A percentile compares a stretch with the other conserved stretches of the same genome.
Conservation (phyloP, 2,329 filamentous ascomycete species). For the Chaetoscypha palmicola region DNA sequence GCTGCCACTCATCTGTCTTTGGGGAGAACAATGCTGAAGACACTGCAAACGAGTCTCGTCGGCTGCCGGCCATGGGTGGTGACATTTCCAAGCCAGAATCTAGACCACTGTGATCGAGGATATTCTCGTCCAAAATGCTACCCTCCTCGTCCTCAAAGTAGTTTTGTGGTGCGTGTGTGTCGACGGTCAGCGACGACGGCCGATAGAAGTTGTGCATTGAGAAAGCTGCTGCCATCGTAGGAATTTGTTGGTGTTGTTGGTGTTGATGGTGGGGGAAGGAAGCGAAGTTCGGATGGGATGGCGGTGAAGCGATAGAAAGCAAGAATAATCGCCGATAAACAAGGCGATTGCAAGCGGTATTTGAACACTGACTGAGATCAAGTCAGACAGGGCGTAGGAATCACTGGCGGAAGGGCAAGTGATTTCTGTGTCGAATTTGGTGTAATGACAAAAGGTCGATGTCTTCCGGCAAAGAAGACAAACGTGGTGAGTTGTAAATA, state of each 20-base stretch:
- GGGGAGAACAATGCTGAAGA: slow-evolving; percentile 55
- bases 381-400: neutral
- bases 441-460: slow-evolving; percentile 17
- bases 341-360: slow-evolving; percentile 11
- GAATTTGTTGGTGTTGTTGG: slow-evolving; percentile 15
- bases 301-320: slow-evolving; percentile 24
- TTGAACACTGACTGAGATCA: neutral
- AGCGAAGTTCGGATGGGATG: slow-evolving; percentile 23
- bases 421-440: slow-evolving; percentile 12
- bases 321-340: slow-evolving; percentile 14
- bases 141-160: slow-evolving; percentile 56
- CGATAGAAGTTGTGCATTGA: slow-evolving; percentile 30
- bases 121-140: slow-evolving; percentile 53
- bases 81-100: slow-evolving; percentile 59
- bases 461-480: slow-evolving; percentile 15
- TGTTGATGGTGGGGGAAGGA: too few species aligned
- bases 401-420: slow-evolving; percentile 10
- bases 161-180: slow-evolving; percentile 35
- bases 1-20: slow-evolving; percentile 58
- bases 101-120: slow-evolving; percentile 51
- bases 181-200: slow-evolving; percentile 28
- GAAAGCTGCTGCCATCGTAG: slow-evolving; percentile 25
- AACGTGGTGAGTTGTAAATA: slow-evolving; percentile 17
- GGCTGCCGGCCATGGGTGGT: slow-evolving; percentile 54
- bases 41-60: slow-evolving; percentile 56